Conservation (phyloP, 1,284 basidiomycete genomes). For the Somion occarium region DNA sequence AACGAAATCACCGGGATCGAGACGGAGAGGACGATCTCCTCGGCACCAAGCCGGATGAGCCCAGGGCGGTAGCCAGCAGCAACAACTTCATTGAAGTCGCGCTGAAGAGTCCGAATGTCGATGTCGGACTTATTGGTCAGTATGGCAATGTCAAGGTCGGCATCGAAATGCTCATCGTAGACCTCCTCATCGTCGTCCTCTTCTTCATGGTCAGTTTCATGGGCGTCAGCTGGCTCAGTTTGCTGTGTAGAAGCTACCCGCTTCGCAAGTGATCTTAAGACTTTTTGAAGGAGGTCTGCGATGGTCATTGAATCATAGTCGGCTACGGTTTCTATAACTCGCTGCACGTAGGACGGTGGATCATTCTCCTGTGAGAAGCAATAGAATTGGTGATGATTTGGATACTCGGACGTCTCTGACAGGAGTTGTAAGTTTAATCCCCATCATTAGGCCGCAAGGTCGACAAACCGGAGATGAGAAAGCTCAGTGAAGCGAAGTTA, state of each 20-base stretch:
- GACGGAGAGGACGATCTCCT: conserved; percentile 47
- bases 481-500: conserved; percentile 34
- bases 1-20: conserved; percentile 48
- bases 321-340: conserved; percentile 40
- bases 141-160: not conserved
- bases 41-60: conserved; percentile 38
- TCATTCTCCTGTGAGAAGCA: conserved; percentile 43
- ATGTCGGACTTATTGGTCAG: not conserved
- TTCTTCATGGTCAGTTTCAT: conserved; percentile 22
- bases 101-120: conserved; percentile 19
- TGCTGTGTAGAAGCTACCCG: conserved; percentile 1
- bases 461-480: conserved; percentile 48
- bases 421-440: not conserved
- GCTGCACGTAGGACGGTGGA: conserved; percentile 31
- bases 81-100: conserved; percentile 52
- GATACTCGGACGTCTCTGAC: conserved; percentile 60
- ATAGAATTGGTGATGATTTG: conserved; percentile 48
- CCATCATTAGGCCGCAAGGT: conserved; percentile 1
- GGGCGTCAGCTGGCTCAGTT: conserved; percentile 16
- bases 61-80: conserved; percentile 51
- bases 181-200: conserved; percentile 27
- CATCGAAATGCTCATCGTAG: conserved; percentile 21
- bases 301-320: conserved; percentile 39
- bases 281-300: conserved; percentile 31
- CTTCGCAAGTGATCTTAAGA: conserved; percentile 18